Percentiles rank a stretch among this genome's conserved stretches.
Conservation (phyloP, 2,329 filamentous ascomycete species). For the Fusarium nematophilum region DNA sequence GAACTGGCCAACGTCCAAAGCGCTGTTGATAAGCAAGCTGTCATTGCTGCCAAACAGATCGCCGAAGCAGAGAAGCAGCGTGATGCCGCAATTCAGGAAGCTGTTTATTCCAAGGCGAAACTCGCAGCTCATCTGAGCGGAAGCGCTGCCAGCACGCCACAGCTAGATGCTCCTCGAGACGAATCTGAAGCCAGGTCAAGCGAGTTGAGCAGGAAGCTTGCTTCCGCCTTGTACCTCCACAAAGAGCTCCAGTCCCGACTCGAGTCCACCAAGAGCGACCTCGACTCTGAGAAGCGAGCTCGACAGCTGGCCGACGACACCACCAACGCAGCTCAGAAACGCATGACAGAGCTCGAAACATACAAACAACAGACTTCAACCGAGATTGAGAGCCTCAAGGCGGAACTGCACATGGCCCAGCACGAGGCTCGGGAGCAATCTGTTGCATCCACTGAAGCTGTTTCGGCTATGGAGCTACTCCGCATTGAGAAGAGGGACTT, state of each 20-base stretch:
- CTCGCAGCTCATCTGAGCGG: constrained; percentile 79
- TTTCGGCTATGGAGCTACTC: constrained; percentile 79
- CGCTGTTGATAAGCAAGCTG: constrained; percentile 88
- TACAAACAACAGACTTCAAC: constrained; percentile 86
- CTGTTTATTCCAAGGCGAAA: constrained; percentile 93
- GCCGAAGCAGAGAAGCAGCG: constrained; percentile 95
- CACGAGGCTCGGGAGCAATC: constrained; percentile 84
- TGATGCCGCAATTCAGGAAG: constrained; percentile 93
- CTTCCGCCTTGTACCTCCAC: constrained; percentile 81
- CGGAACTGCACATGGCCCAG: constrained; percentile 84
- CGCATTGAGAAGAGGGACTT: constrained; percentile 88
- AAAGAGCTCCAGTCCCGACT: constrained; percentile 83
- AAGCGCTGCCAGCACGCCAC: constrained; percentile 70
- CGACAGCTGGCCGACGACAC: constrained; percentile 91
- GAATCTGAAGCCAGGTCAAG: constrained; percentile 67
- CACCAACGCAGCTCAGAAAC: constrained; percentile 81
- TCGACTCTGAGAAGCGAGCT: constrained; percentile 83
- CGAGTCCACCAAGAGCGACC: constrained; percentile 74
- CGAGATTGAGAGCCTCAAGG: constrained; percentile 86
- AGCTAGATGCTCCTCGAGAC: constrained; percentile 68
- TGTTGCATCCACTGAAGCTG: constrained; percentile 79
- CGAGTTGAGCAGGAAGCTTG: constrained; percentile 85
- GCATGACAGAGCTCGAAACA: constrained; percentile 84
- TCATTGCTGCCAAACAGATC: constrained; percentile 86
- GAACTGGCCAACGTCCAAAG: constrained; percentile 91